Base-by-base conservation (phyloP, 2,329 filamentous ascomycete genomes). In the Ophiostoma australiae region DNA sequence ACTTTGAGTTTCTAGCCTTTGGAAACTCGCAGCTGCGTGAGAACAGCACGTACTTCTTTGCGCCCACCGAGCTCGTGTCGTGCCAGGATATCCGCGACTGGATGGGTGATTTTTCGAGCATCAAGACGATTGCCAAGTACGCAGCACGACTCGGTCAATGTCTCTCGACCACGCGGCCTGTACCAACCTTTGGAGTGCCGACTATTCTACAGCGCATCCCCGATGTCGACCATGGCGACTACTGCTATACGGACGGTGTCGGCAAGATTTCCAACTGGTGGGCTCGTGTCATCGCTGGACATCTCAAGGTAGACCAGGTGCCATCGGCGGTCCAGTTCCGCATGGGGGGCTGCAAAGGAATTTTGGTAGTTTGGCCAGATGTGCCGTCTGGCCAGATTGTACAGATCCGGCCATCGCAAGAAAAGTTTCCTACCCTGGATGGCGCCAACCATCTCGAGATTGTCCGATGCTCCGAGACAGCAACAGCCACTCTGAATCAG, bases 21-120 rank as follows among this genome's bases (percentile, higher is more conserved):
- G 94, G 95, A 0, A 98, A 95, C 78, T 97, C 95, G 0, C 95
- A 99, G 76, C 91, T 99, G 72, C 88, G 94, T 69, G 94, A 98
- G 77, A 89, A 94, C 75, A 91, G 94, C 0, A 94, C 92, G 0
- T 98, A 95, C 77, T 97, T 99, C 80, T 98, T 98, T 78, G 90
- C 92, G 4, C 86, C 91, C 0, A 88, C 87, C 0, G 82, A 86
- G 0, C 82, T 87, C 70, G 77, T 91, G 8, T 90, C 87, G 1
- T 92, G 92, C 70, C 86, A 90, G 23, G 84, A 90, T 68, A 97
- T 99, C 71, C 90, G 94, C 4, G 79, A 83, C 41, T 94, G 91
- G 87, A 97, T 98, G 90, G 95, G 95, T 0, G 82, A 90, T 17
- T 97, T 99, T 76, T 84, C 84, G 17, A 87, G 93, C 73, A 97